phyloP scores from a whole-genome alignment of 179 eudicot species.

The Kewa caespitosa region DNA sequence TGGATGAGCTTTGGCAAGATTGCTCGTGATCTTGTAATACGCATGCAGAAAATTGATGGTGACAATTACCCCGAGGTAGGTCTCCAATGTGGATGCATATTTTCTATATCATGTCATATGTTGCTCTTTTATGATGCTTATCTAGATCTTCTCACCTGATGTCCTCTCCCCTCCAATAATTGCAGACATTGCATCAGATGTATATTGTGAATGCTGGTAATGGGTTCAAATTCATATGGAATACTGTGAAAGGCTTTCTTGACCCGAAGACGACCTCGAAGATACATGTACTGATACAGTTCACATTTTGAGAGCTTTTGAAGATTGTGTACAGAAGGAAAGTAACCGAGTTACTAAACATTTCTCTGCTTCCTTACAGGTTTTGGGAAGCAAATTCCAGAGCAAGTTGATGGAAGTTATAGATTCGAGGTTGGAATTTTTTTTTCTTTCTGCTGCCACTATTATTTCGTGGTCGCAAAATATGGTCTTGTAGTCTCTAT shows the following conservation, averaged over 20 bases:
- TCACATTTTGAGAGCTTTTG: neutral
- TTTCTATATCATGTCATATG: neutral
- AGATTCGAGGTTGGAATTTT: constrained; percentile 57
- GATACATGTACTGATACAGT: constrained; percentile 68
- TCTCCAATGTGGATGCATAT: neutral
- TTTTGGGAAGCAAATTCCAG: constrained; percentile 75
- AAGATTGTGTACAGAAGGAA: constrained; percentile 9
- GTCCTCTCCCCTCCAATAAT: neutral
- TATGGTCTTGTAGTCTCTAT: constrained; percentile 2
- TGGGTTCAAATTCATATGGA: constrained; percentile 86
- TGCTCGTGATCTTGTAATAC: constrained; percentile 83
- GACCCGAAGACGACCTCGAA: constrained; percentile 87
- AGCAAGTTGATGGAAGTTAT: constrained; percentile 68
- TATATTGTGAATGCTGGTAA: constrained; percentile 89
- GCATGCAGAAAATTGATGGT: constrained; percentile 92
- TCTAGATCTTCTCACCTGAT: constrained; percentile 2
- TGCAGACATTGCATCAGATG: constrained; percentile 92
- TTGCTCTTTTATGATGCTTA: neutral
- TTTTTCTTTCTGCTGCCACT: constrained; percentile 17
- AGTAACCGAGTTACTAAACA: constrained; percentile 10
- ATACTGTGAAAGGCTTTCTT: constrained; percentile 74
- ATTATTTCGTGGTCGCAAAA: constrained; percentile 12
- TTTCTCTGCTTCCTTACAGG: constrained; percentile 45
- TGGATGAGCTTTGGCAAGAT: constrained; percentile 97
- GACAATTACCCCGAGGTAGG: constrained; percentile 96